Percentiles rank a stretch among this genome's conserved stretches.
These are phyloP conservation scores for Pulicaria dysenterica DNA, from an alignment of 129 eudicot species.

Conservation along the genomic window DNA sequence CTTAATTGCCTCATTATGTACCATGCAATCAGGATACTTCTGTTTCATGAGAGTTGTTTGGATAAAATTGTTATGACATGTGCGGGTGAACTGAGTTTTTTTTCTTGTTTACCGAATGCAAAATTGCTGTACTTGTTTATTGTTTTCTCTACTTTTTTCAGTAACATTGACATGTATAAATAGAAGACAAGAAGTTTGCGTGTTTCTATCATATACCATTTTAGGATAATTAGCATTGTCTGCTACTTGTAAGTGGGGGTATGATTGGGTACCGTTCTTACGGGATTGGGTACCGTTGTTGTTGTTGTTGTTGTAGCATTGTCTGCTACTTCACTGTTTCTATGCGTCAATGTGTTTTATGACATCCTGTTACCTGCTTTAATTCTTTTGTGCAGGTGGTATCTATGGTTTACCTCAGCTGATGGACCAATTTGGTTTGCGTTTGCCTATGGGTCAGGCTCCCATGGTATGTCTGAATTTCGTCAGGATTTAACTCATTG, in stretches of 20 bases:
- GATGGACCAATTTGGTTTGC: constrained; percentile 85
- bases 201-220: constrained; percentile 3
- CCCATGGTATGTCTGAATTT: constrained; percentile 50
- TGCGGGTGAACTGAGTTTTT: not conserved
- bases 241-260: too few species aligned
- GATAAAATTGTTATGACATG: too few species aligned
- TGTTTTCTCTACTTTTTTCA: not conserved
- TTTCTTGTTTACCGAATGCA: not conserved
- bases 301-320: too few species aligned
- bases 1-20: too few species aligned
- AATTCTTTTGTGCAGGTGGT: constrained; percentile 49
- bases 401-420: constrained; percentile 82
- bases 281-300: too few species aligned
- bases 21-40: too few species aligned
- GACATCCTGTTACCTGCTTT: constrained; percentile 5
- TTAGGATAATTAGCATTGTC: not conserved
- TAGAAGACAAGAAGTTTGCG: not conserved
- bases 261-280: too few species aligned
- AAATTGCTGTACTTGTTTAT: not conserved
- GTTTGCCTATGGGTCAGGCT: constrained; percentile 64
- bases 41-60: too few species aligned
- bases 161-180: not conserved
- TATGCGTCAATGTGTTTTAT: not conserved
- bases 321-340: constrained; percentile 5
- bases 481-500: constrained; percentile 5